Evolutionary conservation across 805 yeast genomes (phyloP).

Genomic region (Kodamaea laetipori): DNA sequence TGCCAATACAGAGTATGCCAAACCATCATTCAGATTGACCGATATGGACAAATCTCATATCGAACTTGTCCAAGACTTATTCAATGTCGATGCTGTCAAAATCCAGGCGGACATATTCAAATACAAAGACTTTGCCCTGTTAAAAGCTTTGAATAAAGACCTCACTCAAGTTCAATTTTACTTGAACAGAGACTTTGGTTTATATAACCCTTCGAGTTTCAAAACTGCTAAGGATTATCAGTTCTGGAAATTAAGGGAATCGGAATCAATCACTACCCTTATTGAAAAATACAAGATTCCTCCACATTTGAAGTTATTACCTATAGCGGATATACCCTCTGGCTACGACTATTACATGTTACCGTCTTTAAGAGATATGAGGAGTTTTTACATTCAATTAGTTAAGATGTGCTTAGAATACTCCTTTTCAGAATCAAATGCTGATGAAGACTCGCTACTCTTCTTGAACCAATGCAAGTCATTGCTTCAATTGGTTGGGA

Average conservation of each 20-base stretch:
- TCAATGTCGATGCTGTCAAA: constrained; percentile 47
- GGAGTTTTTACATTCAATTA: constrained; percentile 43
- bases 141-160: constrained; percentile 41
- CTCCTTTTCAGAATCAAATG: constrained; percentile 25
- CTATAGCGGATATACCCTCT: constrained; percentile 33
- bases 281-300: constrained; percentile 35
- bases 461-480: constrained; percentile 45
- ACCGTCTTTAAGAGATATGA: constrained; percentile 36
- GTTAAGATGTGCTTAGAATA: constrained; percentile 44
- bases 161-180: constrained; percentile 35
- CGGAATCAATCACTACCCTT: constrained; percentile 24
- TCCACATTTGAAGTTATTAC: constrained; percentile 31
- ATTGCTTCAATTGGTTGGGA: constrained; percentile 47
- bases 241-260: constrained; percentile 38
- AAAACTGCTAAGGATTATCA: constrained; percentile 24
- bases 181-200: constrained; percentile 47
- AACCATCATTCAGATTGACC: constrained; percentile 53
- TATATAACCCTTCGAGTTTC: constrained; percentile 27
- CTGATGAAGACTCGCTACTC: constrained; percentile 22
- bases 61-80: constrained; percentile 48
- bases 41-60: constrained; percentile 56
- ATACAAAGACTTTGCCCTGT: constrained; percentile 43
- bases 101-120: constrained; percentile 57
- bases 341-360: constrained; percentile 42
- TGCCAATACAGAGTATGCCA: constrained; percentile 22